A percentile compares a stretch with the other conserved stretches of the same genome.
phyloP scores from a whole-genome alignment of 371 early-diverging fungal species.

The Dipsacomyces acuminosporus region DNA sequence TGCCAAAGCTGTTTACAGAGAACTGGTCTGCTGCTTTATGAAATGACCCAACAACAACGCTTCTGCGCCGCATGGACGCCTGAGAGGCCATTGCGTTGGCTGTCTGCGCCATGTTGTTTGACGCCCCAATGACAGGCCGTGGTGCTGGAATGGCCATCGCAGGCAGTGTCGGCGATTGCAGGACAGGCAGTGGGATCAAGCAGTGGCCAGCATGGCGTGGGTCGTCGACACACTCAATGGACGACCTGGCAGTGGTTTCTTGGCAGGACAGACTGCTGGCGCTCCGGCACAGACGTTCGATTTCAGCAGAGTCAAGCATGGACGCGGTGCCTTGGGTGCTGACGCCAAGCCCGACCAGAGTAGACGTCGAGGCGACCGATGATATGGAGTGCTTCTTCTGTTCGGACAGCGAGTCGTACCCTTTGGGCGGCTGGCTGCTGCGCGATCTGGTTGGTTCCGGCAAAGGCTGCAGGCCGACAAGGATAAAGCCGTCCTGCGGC shows the following conservation, averaged over 20 bases:
- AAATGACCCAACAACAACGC: conserved; percentile 30
- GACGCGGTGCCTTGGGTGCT: conserved; percentile 1
- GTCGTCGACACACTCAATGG: conserved; percentile 11
- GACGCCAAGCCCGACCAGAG: conserved; percentile 24
- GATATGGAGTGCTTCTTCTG: conserved; percentile 41
- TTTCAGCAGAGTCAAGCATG: conserved; percentile 20
- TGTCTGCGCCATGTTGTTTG: conserved; percentile 22
- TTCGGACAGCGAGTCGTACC: conserved; percentile 8
- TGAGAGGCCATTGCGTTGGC: conserved; percentile 31
- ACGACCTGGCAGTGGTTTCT: conserved; percentile 31
- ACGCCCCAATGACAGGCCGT: conserved; percentile 21
- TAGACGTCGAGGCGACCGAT: conserved; percentile 33
- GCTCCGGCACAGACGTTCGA: conserved; percentile 34
- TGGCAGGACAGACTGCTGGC: conserved; percentile 43
- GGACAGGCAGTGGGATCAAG: too few species aligned
- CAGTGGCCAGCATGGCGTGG: conserved; percentile 3
- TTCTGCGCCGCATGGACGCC: conserved; percentile 12
- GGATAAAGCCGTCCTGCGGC: conserved; percentile 45
- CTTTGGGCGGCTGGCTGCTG: conserved; percentile 1
- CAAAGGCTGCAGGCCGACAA: conserved; percentile 40
- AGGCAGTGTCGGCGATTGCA: too few species aligned
- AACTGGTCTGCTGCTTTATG: not conserved
- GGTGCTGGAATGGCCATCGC: conserved; percentile 3
- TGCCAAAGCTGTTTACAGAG: not conserved
- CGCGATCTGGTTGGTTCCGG: conserved; percentile 35